These are phyloP conservation scores for Plenodomus tracheiphilus DNA, from an alignment of 2,329 filamentous ascomycete species.

Conservation along the genomic window DNA sequence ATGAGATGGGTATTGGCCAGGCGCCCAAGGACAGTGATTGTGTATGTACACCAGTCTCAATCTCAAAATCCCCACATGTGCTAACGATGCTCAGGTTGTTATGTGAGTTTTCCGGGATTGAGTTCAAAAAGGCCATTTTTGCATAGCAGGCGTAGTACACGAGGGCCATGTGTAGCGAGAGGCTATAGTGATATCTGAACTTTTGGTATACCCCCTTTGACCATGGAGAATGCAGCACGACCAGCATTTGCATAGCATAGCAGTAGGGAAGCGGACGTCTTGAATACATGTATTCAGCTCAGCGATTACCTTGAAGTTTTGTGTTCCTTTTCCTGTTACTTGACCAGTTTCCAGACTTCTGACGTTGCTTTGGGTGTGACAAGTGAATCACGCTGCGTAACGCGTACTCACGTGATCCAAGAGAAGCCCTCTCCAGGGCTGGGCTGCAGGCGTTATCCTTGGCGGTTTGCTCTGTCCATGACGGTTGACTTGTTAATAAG, in stretches of 20 bases:
- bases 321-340: too few species aligned
- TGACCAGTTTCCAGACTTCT: too few species aligned
- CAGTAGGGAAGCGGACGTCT: constrained; percentile 1
- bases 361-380: too few species aligned
- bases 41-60: constrained; percentile 58
- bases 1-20: constrained; percentile 94
- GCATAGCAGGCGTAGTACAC: constrained; percentile 18
- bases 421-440: too few species aligned
- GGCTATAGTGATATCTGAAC: constrained; percentile 5
- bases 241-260: constrained; percentile 4
- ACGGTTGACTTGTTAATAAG: too few species aligned
- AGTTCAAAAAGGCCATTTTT: constrained; percentile 1
- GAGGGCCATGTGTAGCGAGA: constrained; percentile 7
- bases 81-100: constrained; percentile 26
- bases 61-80: neutral
- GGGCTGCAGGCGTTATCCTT: too few species aligned
- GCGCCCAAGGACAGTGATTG: constrained; percentile 87
- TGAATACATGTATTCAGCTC: too few species aligned
- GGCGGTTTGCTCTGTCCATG: too few species aligned
- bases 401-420: neutral
- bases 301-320: too few species aligned
- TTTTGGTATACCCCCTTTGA: constrained; percentile 14
- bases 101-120: constrained; percentile 22
- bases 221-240: neutral
- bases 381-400: too few species aligned